Percentiles rank a stretch among this genome's conserved stretches.
These are phyloP conservation scores for Trichoderma harzianum DNA, from an alignment of 2,329 filamentous ascomycete species.

Conservation along the genomic window DNA sequence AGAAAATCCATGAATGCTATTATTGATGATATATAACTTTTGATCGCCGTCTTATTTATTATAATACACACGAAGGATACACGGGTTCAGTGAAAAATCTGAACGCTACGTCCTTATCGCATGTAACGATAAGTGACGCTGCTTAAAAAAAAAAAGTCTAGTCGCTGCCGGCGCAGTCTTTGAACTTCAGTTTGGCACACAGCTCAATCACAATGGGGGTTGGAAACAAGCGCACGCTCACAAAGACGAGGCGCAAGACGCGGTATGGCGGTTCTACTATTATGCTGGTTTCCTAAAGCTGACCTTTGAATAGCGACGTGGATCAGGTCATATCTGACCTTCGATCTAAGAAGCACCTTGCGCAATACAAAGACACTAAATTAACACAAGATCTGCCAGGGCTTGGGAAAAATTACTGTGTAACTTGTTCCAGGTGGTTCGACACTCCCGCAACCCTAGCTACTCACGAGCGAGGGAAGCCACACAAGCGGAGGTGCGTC, in stretches of 20 bases:
- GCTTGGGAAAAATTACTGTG: slow-evolving; percentile 81
- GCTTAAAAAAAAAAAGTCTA: not conserved
- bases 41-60: not conserved
- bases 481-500: slow-evolving; percentile 75
- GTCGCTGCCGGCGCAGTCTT: not conserved
- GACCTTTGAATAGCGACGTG: slow-evolving; percentile 62
- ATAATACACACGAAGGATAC: not conserved
- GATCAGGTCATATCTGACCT: slow-evolving; percentile 90
- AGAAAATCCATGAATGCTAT: not conserved
- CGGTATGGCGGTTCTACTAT: not conserved
- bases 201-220: slow-evolving; percentile 58
- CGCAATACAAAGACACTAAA: slow-evolving; percentile 74
- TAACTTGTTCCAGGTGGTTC: slow-evolving; percentile 95
- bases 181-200: not conserved
- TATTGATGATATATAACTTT: not conserved
- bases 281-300: not conserved
- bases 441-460: slow-evolving; percentile 75
- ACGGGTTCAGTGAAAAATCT: not conserved
- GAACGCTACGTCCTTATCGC: not conserved
- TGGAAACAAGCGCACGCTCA: slow-evolving; percentile 61
- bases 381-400: slow-evolving; percentile 82
- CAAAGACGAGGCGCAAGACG: slow-evolving; percentile 63
- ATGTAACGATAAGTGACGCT: not conserved
- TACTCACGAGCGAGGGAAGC: slow-evolving; percentile 79
- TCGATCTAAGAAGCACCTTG: slow-evolving; percentile 72